Percentiles rank a stretch among this genome's conserved stretches.
phyloP scores from a whole-genome alignment of 2,329 filamentous ascomycete species.

The Pseudopithomyces chartarum region DNA sequence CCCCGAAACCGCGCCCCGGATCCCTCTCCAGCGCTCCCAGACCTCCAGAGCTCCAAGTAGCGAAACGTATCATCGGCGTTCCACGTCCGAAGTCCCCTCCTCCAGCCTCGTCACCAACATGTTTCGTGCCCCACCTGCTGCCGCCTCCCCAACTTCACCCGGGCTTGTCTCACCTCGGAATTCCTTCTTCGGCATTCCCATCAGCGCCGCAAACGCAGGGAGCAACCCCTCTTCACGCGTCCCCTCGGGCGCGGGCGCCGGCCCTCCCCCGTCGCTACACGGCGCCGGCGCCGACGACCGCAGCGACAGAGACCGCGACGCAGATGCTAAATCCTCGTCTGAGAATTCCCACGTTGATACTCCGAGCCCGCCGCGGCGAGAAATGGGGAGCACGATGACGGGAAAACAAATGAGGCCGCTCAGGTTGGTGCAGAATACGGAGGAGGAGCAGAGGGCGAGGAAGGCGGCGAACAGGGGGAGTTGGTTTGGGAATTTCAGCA shows the following conservation, averaged over 20 bases:
- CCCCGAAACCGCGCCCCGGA: slow-evolving; percentile 75
- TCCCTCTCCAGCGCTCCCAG: slow-evolving; percentile 68
- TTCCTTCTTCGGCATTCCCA: slow-evolving; percentile 49
- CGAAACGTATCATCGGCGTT: slow-evolving; percentile 47
- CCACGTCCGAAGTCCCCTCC: slow-evolving; percentile 55
- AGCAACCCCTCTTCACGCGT: slow-evolving; percentile 48
- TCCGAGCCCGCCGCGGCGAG: slow-evolving; percentile 60
- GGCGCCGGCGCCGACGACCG: no score
- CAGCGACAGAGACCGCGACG: no score
- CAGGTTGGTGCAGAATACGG: slow-evolving; percentile 78
- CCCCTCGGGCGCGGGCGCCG: slow-evolving; percentile 42
- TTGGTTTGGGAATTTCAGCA: slow-evolving; percentile 50
- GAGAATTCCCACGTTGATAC: slow-evolving; percentile 41
- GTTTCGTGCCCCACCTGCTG: slow-evolving; percentile 70
- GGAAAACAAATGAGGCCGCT: slow-evolving; percentile 79
- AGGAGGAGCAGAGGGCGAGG: slow-evolving; percentile 42
- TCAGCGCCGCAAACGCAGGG: slow-evolving; percentile 49
- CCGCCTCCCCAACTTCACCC: slow-evolving; percentile 51
- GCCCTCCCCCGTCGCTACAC: no score
- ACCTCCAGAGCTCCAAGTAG: slow-evolving; percentile 45
- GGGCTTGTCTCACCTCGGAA: slow-evolving; percentile 43
- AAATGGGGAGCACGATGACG: slow-evolving; percentile 57
- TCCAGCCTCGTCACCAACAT: slow-evolving; percentile 84
- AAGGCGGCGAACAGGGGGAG: slow-evolving; percentile 52
- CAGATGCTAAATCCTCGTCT: slow-evolving; percentile 22